Conservation (phyloP, 2,329 filamentous ascomycete species). For the Byssochlamys sp. region DNA sequence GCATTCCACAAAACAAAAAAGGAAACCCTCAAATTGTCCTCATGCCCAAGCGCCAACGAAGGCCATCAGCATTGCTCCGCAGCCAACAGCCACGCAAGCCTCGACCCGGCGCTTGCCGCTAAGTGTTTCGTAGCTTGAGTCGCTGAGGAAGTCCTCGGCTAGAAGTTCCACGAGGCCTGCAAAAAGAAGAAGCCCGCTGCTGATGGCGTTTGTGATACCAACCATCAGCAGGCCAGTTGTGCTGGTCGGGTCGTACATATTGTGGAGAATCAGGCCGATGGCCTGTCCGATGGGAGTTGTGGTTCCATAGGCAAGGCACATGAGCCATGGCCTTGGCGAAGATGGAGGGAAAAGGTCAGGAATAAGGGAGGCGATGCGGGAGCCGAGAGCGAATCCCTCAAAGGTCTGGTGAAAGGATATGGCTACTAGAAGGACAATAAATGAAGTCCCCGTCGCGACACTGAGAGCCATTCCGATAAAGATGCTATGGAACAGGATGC, state of each 20-base stretch:
- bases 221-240: conserved; percentile 70
- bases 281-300: conserved; percentile 77
- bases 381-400: conserved; percentile 75
- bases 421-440: conserved; percentile 68
- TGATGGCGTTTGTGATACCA: conserved; percentile 79
- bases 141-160: conserved; percentile 70
- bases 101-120: conserved; percentile 50
- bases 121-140: conserved; percentile 53
- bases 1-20: background rate
- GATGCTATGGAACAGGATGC: conserved; percentile 74
- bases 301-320: conserved; percentile 54
- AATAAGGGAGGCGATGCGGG: conserved; percentile 71
- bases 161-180: conserved; percentile 75
- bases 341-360: conserved; percentile 54
- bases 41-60: conserved; percentile 58
- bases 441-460: conserved; percentile 68
- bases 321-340: conserved; percentile 65
- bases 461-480: conserved; percentile 83
- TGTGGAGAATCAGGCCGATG: conserved; percentile 67
- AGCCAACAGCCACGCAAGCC: conserved; percentile 53
- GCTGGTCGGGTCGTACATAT: conserved; percentile 68
- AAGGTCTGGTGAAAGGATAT: conserved; percentile 83
- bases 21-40: conserved; percentile 1
- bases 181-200: conserved; percentile 68
- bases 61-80: conserved; percentile 54